Evolutionary conservation across 2,329 filamentous ascomycete genomes (phyloP).

Genomic region (Exserohilum turcica): DNA sequence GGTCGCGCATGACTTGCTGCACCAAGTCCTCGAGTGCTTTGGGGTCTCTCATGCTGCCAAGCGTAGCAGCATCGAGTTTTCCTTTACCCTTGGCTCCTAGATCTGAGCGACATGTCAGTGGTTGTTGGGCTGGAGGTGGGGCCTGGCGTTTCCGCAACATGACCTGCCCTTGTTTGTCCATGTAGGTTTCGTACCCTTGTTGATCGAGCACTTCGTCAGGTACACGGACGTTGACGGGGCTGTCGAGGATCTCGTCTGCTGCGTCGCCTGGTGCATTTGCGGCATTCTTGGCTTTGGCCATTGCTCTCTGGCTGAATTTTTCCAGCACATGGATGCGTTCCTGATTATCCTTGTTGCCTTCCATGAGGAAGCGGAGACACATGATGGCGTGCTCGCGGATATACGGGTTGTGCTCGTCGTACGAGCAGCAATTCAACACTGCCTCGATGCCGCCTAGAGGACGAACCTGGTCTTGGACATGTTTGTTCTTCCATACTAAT

Average conservation of each 20-base stretch:
- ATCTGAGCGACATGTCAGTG: conserved; percentile 14
- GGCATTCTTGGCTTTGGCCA: conserved; percentile 20
- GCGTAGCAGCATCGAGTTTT: conserved; percentile 34
- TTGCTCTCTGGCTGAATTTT: conserved; percentile 29
- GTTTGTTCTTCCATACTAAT: conserved; percentile 82
- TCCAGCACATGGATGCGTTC: conserved; percentile 70
- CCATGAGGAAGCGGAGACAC: conserved; percentile 63
- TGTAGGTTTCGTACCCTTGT: conserved; percentile 57
- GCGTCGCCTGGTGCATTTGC: not conserved
- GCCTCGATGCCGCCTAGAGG: conserved; percentile 84
- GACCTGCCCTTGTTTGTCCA: conserved; percentile 56
- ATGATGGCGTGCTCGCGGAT: conserved; percentile 77
- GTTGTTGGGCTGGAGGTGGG: conserved; percentile 11
- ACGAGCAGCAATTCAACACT: conserved; percentile 84
- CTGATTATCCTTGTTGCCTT: conserved; percentile 74
- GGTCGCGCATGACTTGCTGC: conserved; percentile 53
- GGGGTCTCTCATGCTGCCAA: conserved; percentile 46
- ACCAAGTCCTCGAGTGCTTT: conserved; percentile 52
- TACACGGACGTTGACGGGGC: conserved; percentile 43
- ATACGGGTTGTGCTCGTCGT: conserved; percentile 92
- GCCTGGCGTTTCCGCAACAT: conserved; percentile 52
- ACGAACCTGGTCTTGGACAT: conserved; percentile 87
- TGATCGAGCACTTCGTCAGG: conserved; percentile 56
- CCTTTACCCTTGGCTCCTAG: conserved; percentile 21
- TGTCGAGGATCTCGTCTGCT: conserved; percentile 7